Conservation (phyloP, 768 basidiomycete species). For the Thelephora ganbajun region DNA sequence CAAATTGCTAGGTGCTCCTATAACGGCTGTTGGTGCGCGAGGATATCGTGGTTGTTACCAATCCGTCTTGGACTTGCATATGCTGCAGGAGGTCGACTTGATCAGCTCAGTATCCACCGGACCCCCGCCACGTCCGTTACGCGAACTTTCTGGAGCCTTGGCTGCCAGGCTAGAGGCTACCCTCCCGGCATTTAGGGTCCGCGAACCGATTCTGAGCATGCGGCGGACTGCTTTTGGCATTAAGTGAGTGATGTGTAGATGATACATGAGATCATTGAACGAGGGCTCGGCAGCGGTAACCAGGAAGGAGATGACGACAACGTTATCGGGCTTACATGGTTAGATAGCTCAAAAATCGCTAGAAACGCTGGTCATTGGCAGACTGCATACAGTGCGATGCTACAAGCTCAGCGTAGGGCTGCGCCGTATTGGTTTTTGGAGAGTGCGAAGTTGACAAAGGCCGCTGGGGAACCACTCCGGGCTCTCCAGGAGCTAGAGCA, state of each 20-base stretch:
- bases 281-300: neutral
- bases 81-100: conserved; percentile 73
- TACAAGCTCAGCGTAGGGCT: conserved; percentile 72
- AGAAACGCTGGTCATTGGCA: conserved; percentile 92
- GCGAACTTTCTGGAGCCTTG: conserved; percentile 35
- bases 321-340: conserved; percentile 78
- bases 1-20: conserved; percentile 58
- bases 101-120: conserved; percentile 30
- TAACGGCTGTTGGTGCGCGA: conserved; percentile 65
- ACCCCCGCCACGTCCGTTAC: conserved; percentile 23
- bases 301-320: conserved; percentile 18
- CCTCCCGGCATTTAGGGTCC: conserved; percentile 75
- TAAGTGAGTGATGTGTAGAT: conserved; percentile 31
- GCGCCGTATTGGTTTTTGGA: conserved; percentile 76
- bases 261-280: neutral
- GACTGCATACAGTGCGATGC: conserved; percentile 89
- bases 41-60: conserved; percentile 85
- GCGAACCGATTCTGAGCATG: conserved; percentile 84
- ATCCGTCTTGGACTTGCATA: conserved; percentile 70
- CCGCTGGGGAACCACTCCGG: conserved; percentile 65
- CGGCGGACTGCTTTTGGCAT: conserved; percentile 63
- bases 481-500: conserved; percentile 80
- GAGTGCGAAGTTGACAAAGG: conserved; percentile 75
- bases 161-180: conserved; percentile 58
- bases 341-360: conserved; percentile 89